These are phyloP conservation scores for Paraphaeosphaeria sporulosa DNA, from an alignment of 2,329 filamentous ascomycete species.

Conservation along the genomic window DNA sequence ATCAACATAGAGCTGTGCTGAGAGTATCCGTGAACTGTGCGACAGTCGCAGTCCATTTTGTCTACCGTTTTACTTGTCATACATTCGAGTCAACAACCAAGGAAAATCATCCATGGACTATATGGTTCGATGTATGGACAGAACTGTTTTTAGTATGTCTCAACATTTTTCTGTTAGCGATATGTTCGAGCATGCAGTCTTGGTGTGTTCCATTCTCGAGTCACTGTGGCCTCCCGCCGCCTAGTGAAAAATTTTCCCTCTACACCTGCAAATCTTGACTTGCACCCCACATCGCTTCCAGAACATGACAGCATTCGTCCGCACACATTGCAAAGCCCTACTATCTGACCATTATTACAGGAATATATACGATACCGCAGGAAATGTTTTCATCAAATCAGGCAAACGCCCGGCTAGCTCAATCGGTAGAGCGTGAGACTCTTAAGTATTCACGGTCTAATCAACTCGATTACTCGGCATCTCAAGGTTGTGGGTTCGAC, in stretches of 20 bases:
- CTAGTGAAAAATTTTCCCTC: not conserved
- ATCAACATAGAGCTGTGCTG: no score
- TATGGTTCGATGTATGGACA: no score
- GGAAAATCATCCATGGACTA: no score
- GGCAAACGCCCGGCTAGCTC: constrained; percentile 30
- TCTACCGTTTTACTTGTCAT: no score
- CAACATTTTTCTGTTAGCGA: no score
- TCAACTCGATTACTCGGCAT: constrained; percentile 10
- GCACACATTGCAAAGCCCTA: not conserved
- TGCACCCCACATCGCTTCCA: not conserved
- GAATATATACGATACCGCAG: not conserved
- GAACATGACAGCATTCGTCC: not conserved
- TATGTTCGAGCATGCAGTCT: not conserved
- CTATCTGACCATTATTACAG: not conserved
- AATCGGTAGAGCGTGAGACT: constrained; percentile 54
- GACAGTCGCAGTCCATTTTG: no score
- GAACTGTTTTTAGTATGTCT: no score
- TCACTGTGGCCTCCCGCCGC: not conserved
- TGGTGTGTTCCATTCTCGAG: not conserved
- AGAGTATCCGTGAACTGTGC: no score
- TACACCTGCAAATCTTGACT: not conserved
- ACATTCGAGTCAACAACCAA: no score
- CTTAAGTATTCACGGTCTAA: constrained; percentile 32
- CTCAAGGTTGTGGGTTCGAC: constrained; percentile 16
- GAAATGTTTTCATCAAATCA: not conserved